These are phyloP conservation scores for Vanderwaltozyma yarrowii DNA, from an alignment of 805 yeast species.

Conservation along the genomic window DNA sequence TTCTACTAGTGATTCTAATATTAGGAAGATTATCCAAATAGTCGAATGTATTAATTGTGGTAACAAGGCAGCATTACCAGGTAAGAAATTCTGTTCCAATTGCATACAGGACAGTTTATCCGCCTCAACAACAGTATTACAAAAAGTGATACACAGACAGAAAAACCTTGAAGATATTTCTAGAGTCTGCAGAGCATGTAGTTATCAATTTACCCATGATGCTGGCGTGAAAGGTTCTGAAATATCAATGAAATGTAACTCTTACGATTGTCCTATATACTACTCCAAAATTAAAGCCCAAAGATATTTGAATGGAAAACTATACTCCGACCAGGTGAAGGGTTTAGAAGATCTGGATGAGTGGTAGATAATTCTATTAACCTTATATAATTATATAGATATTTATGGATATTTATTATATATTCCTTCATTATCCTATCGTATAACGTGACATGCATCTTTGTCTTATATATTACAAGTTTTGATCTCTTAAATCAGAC, in stretches of 20 bases:
- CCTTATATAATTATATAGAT: too few species aligned
- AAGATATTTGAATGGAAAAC: slow-evolving; percentile 15
- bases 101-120: slow-evolving; percentile 1
- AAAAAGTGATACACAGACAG: slow-evolving; percentile 13
- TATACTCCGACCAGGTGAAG: background rate
- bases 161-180: slow-evolving; percentile 21
- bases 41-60: slow-evolving; percentile 26
- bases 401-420: too few species aligned
- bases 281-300: slow-evolving; percentile 40
- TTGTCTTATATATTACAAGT: too few species aligned
- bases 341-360: background rate
- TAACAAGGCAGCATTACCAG: slow-evolving; percentile 4
- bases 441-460: too few species aligned
- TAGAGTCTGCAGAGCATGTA: slow-evolving; percentile 31
- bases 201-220: slow-evolving; percentile 18
- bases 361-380: background rate
- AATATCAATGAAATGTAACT: slow-evolving; percentile 35
- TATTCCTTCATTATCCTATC: too few species aligned
- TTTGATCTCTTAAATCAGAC: too few species aligned
- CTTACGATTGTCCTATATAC: slow-evolving; percentile 56
- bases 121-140: slow-evolving; percentile 1
- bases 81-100: background rate
- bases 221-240: slow-evolving; percentile 24
- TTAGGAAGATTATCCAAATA: slow-evolving; percentile 14
- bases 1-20: slow-evolving; percentile 2